These are phyloP conservation scores for Dryas drummondii DNA, from an alignment of 306 rosid genomes.

Conservation along the genomic window DNA sequence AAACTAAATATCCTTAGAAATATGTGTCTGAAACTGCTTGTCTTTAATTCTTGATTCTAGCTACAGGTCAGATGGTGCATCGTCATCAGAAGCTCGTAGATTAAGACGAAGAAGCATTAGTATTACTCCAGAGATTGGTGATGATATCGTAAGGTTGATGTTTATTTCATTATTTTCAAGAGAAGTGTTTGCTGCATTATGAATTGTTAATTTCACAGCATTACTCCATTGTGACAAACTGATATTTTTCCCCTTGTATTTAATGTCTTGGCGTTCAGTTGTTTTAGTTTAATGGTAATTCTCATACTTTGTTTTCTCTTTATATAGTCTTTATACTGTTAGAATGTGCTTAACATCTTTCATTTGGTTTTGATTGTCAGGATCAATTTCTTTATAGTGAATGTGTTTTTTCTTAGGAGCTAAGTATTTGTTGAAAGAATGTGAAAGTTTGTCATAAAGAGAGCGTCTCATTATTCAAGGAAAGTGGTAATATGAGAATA, in stretches of 20 bases:
- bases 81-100: constrained; percentile 79
- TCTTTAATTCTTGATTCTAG: constrained; percentile 36
- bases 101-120: constrained; percentile 97
- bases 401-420: background rate
- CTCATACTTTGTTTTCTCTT: background rate
- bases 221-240: background rate
- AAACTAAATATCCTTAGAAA: background rate
- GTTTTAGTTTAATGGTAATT: background rate
- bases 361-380: background rate
- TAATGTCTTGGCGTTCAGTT: background rate
- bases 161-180: constrained; percentile 28
- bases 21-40: constrained; percentile 17
- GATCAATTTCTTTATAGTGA: background rate
- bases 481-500: background rate
- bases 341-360: background rate
- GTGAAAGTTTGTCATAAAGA: background rate
- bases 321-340: background rate
- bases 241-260: background rate
- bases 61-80: constrained; percentile 80
- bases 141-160: constrained; percentile 94
- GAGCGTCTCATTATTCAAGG: background rate
- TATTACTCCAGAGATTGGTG: constrained; percentile 97
- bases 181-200: background rate
- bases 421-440: background rate
- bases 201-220: background rate